Percentiles rank a stretch among this genome's conserved stretches.
phyloP scores from a whole-genome alignment of 2,329 filamentous ascomycete genomes.

The Monascus ruber region DNA sequence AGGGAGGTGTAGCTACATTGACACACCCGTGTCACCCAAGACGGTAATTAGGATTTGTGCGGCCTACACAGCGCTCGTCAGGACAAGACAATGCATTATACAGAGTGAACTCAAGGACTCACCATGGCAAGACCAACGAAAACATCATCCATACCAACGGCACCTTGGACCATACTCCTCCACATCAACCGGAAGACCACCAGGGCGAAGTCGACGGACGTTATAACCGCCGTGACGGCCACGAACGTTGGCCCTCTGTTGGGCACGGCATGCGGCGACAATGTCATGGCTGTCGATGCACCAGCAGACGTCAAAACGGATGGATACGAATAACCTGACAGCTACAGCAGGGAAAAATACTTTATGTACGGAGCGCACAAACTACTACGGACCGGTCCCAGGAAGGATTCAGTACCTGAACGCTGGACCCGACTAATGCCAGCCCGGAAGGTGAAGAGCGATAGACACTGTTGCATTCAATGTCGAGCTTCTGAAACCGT shows the following conservation, averaged over 20 bases:
- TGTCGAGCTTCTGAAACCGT: too few species aligned
- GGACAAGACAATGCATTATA: not conserved
- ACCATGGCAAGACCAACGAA: conserved; percentile 7
- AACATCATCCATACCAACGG: conserved; percentile 4
- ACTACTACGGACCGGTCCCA: too few species aligned
- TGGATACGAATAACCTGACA: too few species aligned
- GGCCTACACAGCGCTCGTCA: not conserved
- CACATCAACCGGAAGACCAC: conserved; percentile 4
- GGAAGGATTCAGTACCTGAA: too few species aligned
- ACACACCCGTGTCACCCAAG: conserved; percentile 6
- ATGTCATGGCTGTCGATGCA: not conserved
- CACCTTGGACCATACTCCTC: conserved; percentile 2
- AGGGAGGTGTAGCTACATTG: not conserved
- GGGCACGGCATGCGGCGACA: conserved; percentile 1
- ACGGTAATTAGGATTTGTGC: conserved; percentile 5
- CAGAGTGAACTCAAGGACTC: not conserved
- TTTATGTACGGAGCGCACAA: too few species aligned
- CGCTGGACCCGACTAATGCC: too few species aligned
- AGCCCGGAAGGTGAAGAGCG: too few species aligned
- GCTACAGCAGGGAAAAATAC: too few species aligned
- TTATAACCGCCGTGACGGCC: conserved; percentile 4
- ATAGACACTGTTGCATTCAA: too few species aligned
- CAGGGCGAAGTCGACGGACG: conserved; percentile 3
- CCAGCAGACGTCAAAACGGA: too few species aligned
- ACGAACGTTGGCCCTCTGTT: conserved; percentile 6